Base-by-base conservation (phyloP, 2,329 filamentous ascomycete genomes). In the Aspergillus glaucus region DNA sequence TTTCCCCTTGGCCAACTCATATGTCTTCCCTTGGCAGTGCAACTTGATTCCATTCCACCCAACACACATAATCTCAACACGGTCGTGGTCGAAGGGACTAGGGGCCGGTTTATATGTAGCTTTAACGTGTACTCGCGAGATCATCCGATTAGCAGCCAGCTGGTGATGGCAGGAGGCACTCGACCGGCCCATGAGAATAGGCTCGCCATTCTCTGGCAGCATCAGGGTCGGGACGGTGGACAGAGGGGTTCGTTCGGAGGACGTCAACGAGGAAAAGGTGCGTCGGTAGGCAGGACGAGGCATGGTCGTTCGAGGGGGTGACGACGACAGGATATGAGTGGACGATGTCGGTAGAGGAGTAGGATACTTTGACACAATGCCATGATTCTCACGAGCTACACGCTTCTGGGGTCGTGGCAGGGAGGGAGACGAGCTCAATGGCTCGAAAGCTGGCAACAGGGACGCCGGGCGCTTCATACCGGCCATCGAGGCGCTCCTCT, bases 81-180 rank as follows among this genome's bases (percentile, higher is more conserved):
- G 85, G 66, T 87, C 88, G 53, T 82, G 78, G 58, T 88, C 83
- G 60, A 88, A 79, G 4, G 80, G 79, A 48, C 80, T 78, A 17
- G 78, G 73, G 10, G 88, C 82, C 19, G 86, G 79, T 54, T 92
- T 81, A 68, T 91, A 98, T 46, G 84, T 81, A 54, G 90, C 91
- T 71, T 88, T 86, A 69, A 96, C 87, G 66, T 98, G 93, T 21
- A 97, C 82, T 63, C 93, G 86, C 62, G 93, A 97, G 54, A 98
- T 89, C 51, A 94, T 81, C 43, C 90, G 87, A 72, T 95, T 95
- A 59, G 88, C 83, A 22, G 93, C 93, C 12, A 98, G 79, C 71
- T 96, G 92, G 68, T 92, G 93, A 65, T 96, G 84, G n/a, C 90
- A 95, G 12, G 91, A 95, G 70, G 89, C 92, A 73, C 88, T 95